Evolutionary conservation across 805 yeast genomes (phyloP), one percentile per base, ranked within the genome.

Genomic region (Pichia nanzhaoensis): DNA sequence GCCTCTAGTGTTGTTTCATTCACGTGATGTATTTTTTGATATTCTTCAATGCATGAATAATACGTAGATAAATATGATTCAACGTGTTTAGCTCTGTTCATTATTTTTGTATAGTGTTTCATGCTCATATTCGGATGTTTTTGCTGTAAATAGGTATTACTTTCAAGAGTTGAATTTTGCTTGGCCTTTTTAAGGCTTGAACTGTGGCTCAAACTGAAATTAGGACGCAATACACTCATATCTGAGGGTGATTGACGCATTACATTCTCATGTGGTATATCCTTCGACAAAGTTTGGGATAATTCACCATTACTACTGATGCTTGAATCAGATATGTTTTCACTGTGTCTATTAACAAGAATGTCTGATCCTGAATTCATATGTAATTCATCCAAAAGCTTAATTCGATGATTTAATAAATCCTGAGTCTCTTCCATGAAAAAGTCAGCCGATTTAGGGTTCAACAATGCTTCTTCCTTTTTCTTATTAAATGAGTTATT

Each of bases 11-110:
- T 16, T n/a, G 41, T 47, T 14, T 56, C 58, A 4, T 52, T 60
- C 14, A 52, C 47, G 55, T 51, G 56, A 39, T 53, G 53, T 49
- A 54, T 50, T 9, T 63, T 64, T 31, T 70, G 64, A 21, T 66
- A 63, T 46, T 72, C 61, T 50, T 73, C 77, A 24, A 80, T 49
- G 41, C 70, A 65, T 14, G 65, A 58, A 55, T 77, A 80, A 55
- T 75, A 78, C 47, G 71, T 63, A 24, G 73, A 75, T 9, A 81
- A 49, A 54, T 71, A 50, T 10, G 45, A 44, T 12, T 22, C 19
- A 14, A 48, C 51, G 40, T 45, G 47, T 34, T 42, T 37, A 2
- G 50, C 45, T 31, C 48, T 12, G 27, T 30, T 41, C 10, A 18
- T 4, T n/a, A 46, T 37, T 34, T 34, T 54, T 20, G 49, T 54